A percentile compares a stretch with the other conserved stretches of the same genome.
These are phyloP conservation scores for Colletotrichum salicis DNA, from an alignment of 2,329 filamentous ascomycete species.

Conservation along the genomic window DNA sequence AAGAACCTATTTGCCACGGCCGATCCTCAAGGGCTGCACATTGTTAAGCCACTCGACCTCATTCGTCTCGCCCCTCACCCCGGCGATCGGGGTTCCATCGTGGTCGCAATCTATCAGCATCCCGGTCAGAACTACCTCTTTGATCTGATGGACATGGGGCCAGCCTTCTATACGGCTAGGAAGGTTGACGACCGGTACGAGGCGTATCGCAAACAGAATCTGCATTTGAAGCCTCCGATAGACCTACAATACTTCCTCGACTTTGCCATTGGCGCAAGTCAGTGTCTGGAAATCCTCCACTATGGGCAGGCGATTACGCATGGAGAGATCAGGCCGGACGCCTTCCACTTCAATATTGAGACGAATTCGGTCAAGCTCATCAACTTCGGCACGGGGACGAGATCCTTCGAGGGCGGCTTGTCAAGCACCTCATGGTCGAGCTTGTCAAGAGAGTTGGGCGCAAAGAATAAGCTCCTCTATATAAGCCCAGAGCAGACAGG, in stretches of 20 bases:
- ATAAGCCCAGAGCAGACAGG: slow-evolving; percentile 97
- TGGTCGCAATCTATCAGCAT: slow-evolving; percentile 84
- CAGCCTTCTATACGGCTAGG: slow-evolving; percentile 72
- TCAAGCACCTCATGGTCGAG: slow-evolving; percentile 87
- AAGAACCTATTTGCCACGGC: slow-evolving; percentile 76
- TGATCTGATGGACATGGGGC: slow-evolving; percentile 80
- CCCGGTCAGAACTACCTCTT: slow-evolving; percentile 79
- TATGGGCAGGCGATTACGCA: slow-evolving; percentile 88
- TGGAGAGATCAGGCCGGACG: slow-evolving; percentile 89
- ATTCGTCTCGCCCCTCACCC: slow-evolving; percentile 75
- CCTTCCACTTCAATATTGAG: slow-evolving; percentile 85
- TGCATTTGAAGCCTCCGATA: slow-evolving; percentile 67
- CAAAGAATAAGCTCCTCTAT: slow-evolving; percentile 88
- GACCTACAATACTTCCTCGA: slow-evolving; percentile 83
- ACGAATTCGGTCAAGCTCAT: slow-evolving; percentile 79
- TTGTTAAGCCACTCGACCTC: slow-evolving; percentile 83
- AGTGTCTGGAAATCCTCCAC: slow-evolving; percentile 91
- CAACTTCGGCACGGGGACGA: slow-evolving; percentile 86
- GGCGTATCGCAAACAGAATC: slow-evolving; percentile 55
- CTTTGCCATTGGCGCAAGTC: slow-evolving; percentile 88
- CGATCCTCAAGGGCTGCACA: slow-evolving; percentile 79
- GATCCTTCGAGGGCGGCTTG: slow-evolving; percentile 91
- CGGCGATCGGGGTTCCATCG: slow-evolving; percentile 75
- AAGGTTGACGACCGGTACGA: slow-evolving; percentile 64
- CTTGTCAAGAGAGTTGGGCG: slow-evolving; percentile 83